A percentile compares a stretch with the other conserved stretches of the same genome.
phyloP scores from a whole-genome alignment of 2,329 filamentous ascomycete genomes.

The Cercospora canescens region DNA sequence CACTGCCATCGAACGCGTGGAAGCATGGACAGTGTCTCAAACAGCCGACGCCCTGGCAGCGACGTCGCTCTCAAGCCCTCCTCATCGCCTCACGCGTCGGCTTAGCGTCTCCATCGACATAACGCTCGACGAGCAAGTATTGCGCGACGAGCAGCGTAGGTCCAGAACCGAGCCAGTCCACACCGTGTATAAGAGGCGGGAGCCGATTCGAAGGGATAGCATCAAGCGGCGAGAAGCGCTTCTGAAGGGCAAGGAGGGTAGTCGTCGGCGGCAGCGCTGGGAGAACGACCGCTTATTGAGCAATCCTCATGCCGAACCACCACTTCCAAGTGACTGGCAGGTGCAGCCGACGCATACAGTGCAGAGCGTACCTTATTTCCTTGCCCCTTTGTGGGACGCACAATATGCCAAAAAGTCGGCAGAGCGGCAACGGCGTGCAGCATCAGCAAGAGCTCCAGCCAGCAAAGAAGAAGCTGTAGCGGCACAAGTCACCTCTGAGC shows the following conservation, averaged over 20 bases:
- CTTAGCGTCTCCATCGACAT: slow-evolving; percentile 69
- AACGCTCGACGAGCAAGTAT: slow-evolving; percentile 64
- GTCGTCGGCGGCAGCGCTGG: slow-evolving; percentile 81
- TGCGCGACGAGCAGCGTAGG: slow-evolving; percentile 29
- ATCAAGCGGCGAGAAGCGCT: slow-evolving; percentile 70
- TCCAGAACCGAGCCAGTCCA: slow-evolving; percentile 28
- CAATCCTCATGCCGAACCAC: slow-evolving; percentile 84
- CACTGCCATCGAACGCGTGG: slow-evolving; percentile 36
- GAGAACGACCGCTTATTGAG: slow-evolving; percentile 90
- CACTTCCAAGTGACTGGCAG: slow-evolving; percentile 78
- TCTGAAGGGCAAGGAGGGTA: slow-evolving; percentile 88
- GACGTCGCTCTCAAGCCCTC: slow-evolving; percentile 40
- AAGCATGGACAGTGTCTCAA: slow-evolving; percentile 50
- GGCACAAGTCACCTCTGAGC: slow-evolving; percentile 70
- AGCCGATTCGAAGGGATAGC: slow-evolving; percentile 60
- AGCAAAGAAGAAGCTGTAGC: slow-evolving; percentile 47
- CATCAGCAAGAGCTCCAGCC: slow-evolving; percentile 51
- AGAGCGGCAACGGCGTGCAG: slow-evolving; percentile 40
- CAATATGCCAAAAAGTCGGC: slow-evolving; percentile 39
- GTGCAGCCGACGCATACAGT: slow-evolving; percentile 78
- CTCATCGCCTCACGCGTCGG: slow-evolving; percentile 43
- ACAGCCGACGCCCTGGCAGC: slow-evolving; percentile 45
- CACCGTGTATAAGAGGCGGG: slow-evolving; percentile 52
- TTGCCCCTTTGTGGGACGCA: slow-evolving; percentile 82
- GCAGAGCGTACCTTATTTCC: slow-evolving; percentile 79